phyloP scores from a whole-genome alignment of 495 filamentous ascomycete species.

The Neurospora cerealis region DNA sequence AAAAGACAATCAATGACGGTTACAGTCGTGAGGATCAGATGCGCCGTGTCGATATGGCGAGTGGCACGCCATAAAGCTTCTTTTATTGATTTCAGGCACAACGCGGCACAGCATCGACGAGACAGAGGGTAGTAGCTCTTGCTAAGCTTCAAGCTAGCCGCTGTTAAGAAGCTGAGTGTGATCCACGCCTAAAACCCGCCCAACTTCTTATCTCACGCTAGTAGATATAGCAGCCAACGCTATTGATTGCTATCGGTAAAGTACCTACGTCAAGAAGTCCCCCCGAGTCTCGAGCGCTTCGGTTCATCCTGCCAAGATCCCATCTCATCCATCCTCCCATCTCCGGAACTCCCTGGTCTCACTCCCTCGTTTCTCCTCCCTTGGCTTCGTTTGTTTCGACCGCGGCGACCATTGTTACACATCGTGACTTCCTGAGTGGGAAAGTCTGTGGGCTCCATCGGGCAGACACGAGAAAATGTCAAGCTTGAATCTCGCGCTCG shows the following conservation, averaged over 20 bases:
- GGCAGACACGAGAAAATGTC: not conserved
- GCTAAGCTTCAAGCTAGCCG: not conserved
- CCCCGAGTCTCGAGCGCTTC: not conserved
- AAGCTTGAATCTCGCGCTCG: not conserved
- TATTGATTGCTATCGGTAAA: not conserved
- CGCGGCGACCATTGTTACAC: not conserved
- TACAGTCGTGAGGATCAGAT: not conserved
- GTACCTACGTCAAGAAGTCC: not conserved
- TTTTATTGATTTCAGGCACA: not conserved
- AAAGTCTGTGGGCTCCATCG: not conserved
- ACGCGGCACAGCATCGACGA: too few relatives aligned
- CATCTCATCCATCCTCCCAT: not conserved
- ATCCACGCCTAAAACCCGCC: not conserved
- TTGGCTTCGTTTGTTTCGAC: not conserved
- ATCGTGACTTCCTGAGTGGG: not conserved
- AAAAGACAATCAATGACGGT: not conserved
- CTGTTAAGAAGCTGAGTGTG: not conserved
- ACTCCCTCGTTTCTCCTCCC: not conserved
- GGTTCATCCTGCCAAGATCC: not conserved
- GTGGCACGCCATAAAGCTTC: not conserved
- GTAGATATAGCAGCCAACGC: not conserved
- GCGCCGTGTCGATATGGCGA: not conserved
- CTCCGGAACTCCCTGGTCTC: not conserved
- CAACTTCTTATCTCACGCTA: not conserved
- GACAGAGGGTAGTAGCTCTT: not conserved